Base-by-base conservation (phyloP, 169 alveolate genomes). In the Babesia caballi region DNA sequence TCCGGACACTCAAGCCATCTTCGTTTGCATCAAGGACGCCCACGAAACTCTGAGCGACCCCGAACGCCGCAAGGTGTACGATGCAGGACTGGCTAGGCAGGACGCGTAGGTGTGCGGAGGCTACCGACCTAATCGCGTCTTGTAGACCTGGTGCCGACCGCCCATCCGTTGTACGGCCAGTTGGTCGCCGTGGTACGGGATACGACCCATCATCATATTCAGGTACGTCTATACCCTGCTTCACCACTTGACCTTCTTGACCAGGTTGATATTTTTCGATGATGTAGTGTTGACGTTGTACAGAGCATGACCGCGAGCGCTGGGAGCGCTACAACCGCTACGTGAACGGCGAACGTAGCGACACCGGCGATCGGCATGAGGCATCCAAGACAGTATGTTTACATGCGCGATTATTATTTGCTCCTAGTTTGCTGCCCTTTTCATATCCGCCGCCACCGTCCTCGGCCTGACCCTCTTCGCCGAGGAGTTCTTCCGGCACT, bases 21-120 rank as follows among this genome's bases (percentile, higher is more conserved):
- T 81, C 80, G 60, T 81, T 4, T 50, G 74, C 35, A 81, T 81
- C 72, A 81, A 71, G 72, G 84, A 81, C 17, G 82, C 88, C 7
- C 84, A 81, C 32, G 88, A 81, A 11, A 40, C 33, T 3, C 53
- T 81, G 14, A 49, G 30, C 27, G 84, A 81, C 68, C 50, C 69
- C 30, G 36, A 1, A 21, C 28, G 61, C 32, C 41, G 88, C 32
- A 72, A 33, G 35, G 25, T 7, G 38, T 81, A 81, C 19, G 84
- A 81, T 41, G 50, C 21, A 23, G n/a, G 14, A 2, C 15, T 57
- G 15, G 51, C 67, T 8, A 38, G 14, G 14, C 1, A 12, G 15
- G 15, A 12, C 2, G 44, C n/a, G 44, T 38, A 17, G 4, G 44
- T 38, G 0, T 38, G 44, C 44, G 14, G 3, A 3, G 15, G n/a